Percentiles rank a stretch among this genome's conserved stretches.
Evolutionary conservation across 2,329 filamentous ascomycete genomes (phyloP).

Genomic region (Aureobasidium leucospermi): DNA sequence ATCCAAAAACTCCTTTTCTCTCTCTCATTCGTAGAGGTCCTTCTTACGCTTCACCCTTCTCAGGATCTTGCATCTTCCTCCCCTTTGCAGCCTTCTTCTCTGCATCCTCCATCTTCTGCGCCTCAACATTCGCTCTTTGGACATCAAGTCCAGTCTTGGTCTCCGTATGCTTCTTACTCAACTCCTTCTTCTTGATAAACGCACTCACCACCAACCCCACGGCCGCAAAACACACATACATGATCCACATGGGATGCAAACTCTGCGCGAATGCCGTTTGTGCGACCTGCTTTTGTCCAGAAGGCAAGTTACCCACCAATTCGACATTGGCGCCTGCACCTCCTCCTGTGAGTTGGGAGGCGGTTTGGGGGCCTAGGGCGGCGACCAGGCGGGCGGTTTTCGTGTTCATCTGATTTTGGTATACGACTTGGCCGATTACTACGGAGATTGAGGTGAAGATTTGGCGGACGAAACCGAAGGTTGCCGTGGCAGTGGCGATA

Average conservation of each 20-base stretch:
- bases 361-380: slow-evolving; percentile 46
- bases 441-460: slow-evolving; percentile 59
- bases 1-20: neutral
- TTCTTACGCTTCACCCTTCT: slow-evolving; percentile 4
- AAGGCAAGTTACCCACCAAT: slow-evolving; percentile 46
- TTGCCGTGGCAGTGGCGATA: slow-evolving; percentile 57
- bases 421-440: slow-evolving; percentile 65
- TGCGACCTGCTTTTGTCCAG: slow-evolving; percentile 36
- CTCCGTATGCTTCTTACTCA: slow-evolving; percentile 39
- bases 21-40: no score
- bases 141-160: slow-evolving; percentile 43
- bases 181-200: slow-evolving; percentile 35
- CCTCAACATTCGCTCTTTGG: slow-evolving; percentile 32
- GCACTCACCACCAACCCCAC: slow-evolving; percentile 33
- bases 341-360: slow-evolving; percentile 48
- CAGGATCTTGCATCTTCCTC: slow-evolving; percentile 9
- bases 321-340: slow-evolving; percentile 55
- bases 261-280: slow-evolving; percentile 37
- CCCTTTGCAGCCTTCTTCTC: slow-evolving; percentile 14
- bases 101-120: slow-evolving; percentile 21
- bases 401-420: slow-evolving; percentile 63
- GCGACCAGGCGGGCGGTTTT: slow-evolving; percentile 43
- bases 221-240: slow-evolving; percentile 37
- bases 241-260: slow-evolving; percentile 43
- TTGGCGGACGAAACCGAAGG: slow-evolving; percentile 59